phyloP scores from a whole-genome alignment of 2,329 filamentous ascomycete species.

The Penicillium sp. region DNA sequence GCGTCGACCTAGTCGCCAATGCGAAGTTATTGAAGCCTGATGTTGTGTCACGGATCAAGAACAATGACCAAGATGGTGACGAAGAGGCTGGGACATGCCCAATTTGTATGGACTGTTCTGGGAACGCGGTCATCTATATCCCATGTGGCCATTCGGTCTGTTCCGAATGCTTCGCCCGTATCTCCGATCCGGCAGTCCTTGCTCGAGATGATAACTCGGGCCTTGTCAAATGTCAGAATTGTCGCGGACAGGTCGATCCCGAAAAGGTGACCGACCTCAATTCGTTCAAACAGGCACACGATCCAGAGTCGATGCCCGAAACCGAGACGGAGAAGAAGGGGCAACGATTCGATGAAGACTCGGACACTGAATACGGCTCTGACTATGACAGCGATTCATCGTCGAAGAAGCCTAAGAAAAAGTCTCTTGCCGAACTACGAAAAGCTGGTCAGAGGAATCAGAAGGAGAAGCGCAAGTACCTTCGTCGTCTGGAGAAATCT shows the following conservation, averaged over 20 bases:
- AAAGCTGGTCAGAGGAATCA: constrained; percentile 67
- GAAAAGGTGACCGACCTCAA: constrained; percentile 73
- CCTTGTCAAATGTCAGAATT: constrained; percentile 73
- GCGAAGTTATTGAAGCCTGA: constrained; percentile 63
- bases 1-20: constrained; percentile 63
- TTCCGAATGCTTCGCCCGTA: constrained; percentile 72
- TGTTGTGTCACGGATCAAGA: constrained; percentile 70
- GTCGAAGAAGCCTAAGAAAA: constrained; percentile 36
- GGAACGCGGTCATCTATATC: constrained; percentile 76
- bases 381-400: constrained; percentile 32
- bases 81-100: constrained; percentile 70
- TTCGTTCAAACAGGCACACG: constrained; percentile 74
- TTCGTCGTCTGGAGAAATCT: constrained; percentile 67
- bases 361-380: constrained; percentile 35
- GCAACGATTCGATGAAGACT: constrained; percentile 36
- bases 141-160: constrained; percentile 85
- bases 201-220: constrained; percentile 58
- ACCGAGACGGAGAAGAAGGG: constrained; percentile 36
- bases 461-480: constrained; percentile 69
- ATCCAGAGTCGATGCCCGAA: constrained; percentile 53
- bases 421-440: constrained; percentile 68
- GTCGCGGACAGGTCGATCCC: constrained; percentile 68
- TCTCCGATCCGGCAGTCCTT: constrained; percentile 63
- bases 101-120: constrained; percentile 76
- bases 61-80: constrained; percentile 47